Base-by-base conservation (phyloP, 768 basidiomycete species). In the Cubamyces sp. region DNA sequence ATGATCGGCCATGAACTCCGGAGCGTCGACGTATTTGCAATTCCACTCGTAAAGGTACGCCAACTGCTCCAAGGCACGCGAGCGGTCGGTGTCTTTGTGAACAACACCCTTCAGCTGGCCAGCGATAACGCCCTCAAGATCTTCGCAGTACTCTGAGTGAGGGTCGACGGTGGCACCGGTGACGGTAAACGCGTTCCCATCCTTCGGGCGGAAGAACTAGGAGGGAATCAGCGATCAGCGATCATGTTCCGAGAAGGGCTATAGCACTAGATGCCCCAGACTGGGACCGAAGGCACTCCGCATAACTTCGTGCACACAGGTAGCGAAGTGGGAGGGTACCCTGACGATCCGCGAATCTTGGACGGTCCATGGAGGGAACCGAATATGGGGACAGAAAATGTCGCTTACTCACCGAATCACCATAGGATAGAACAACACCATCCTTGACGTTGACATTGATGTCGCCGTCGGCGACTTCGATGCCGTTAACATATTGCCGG, bases 391-490 rank as follows among this genome's bases (percentile, higher is more conserved):
- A 18, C 30, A n/a, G n/a, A 7, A 49, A 34, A 34, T 34, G 34
- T 34, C 34, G 34, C 11, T 9, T 23, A 81, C 88, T 63, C 68
- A 93, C 92, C 65, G 93, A 95, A 72, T 89, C 90, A 47, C 95
- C 95, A 68, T 88, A 93, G 0, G 93, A 95, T 49, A 98, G 70
- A 19, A 98, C 83, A 67, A 82, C 76, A 46, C 93, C 94, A 57
- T 91, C 84, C 75, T 88, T 88, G 74, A 98, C 80, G 78, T 98
- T 97, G 71, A 99, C 76, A 74, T 98, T 98, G 79, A 97, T 85
- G 75, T 97, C 90, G 28, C 91, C 92, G 69, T 97, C 93, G 12
- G 84, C 82, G 16, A 99, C 93, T 71, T 96, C 92, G 47, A 96
- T 78, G 15, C 93, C 94, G 60, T 91, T 87, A 69, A 95, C 77